Base-by-base conservation (phyloP, 352 stramenopile species). In the Phytophthora idaei region DNA sequence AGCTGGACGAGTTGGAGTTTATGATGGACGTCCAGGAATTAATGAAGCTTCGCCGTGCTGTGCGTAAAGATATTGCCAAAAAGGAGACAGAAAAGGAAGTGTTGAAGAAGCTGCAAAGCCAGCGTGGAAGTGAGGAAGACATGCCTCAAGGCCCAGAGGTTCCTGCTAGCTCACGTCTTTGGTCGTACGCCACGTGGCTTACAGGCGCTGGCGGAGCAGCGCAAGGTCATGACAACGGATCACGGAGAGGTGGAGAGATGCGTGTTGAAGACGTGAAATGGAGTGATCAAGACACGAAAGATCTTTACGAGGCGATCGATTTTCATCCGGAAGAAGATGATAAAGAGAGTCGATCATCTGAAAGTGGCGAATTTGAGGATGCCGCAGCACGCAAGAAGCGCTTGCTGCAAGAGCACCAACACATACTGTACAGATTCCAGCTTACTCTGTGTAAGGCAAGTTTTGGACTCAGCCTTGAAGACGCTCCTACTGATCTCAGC, bases 231-330 rank as follows among this genome's bases (percentile, higher is more conserved):
- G 44, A 11, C 29, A 17, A 44, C 6, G 17, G 31, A 37, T 67
- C 49, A 28, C 36, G 46, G 3, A 56, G 31, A 50, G 50, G 51
- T 46, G 68, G 64, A 50, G 52, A 57, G 5, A 17, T 78, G 7
- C 50, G 64, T 36, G 65, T 74, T 32, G 74, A 84, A 45, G 83
- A 92, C 36, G 75, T 93, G 3, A 79, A 85, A 57, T 94, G 86
- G 86, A 94, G 83, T 59, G 85, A 95, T n/a, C 78, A 93, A 63
- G 88, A 95, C 51, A 92, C 81, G 6, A 89, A 92, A 51, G 75
- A 86, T 34, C 59, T 95, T 3, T 95, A 90, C 36, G 80, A 89
- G 17, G 86, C 86, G 7, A 95, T 95, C 47, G 77, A 95, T 63
- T 95, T 90, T 42, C 73, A 93, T 59, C 88, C 88, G 1, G 72